Conservation (phyloP, 345 rosid species). For the Eutrema yunnanense region DNA sequence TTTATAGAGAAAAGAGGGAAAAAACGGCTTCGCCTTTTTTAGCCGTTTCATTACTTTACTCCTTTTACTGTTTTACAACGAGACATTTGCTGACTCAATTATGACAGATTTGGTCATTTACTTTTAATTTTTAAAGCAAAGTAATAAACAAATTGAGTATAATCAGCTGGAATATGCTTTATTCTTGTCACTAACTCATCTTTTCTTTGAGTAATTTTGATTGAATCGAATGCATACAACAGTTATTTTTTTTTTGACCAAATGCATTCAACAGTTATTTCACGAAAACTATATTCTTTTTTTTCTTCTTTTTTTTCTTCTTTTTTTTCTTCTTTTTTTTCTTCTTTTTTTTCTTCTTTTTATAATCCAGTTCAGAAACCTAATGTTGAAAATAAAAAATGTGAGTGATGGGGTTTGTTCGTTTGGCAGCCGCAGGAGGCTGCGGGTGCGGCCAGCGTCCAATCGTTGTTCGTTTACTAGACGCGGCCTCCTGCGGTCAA, state of each 20-base stretch:
- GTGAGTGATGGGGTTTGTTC: too few species aligned
- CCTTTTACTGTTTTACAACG: background rate
- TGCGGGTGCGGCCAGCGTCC: too few species aligned
- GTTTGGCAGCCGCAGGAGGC: too few species aligned
- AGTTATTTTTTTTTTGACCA: too few species aligned
- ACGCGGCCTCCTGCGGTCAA: too few species aligned
- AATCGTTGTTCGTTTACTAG: too few species aligned
- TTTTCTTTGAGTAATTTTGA: background rate
- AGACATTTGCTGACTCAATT: conserved; percentile 4
- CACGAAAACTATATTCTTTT: background rate
- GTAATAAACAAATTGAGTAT: background rate
- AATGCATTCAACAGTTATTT: background rate
- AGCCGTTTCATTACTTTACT: conserved; percentile 5
- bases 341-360: background rate
- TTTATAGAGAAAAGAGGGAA: conserved; percentile 19
- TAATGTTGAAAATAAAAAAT: too few species aligned
- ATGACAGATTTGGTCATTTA: conserved; percentile 8
- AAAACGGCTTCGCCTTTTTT: conserved; percentile 19
- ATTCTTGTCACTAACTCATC: background rate
- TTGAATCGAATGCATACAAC: background rate
- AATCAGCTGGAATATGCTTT: background rate
- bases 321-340: background rate
- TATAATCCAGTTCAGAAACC: background rate
- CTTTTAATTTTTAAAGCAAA: background rate
- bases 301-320: background rate